A percentile compares a stretch with the other conserved stretches of the same genome.
Evolutionary conservation across 805 yeast genomes (phyloP).

Genomic region (Kurtzmaniella fragi): DNA sequence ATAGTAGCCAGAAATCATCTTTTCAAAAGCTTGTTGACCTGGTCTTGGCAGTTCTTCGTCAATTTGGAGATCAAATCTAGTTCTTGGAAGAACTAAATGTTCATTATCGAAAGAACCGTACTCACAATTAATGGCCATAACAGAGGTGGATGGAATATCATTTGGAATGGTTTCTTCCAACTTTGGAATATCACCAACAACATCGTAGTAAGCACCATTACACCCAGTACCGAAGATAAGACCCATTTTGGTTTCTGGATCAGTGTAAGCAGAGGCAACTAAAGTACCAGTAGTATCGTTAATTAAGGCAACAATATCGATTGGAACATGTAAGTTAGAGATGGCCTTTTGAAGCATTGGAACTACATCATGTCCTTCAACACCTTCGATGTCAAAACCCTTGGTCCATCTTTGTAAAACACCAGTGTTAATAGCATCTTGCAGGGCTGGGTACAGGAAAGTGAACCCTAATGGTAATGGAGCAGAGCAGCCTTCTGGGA

Average conservation of each 20-base stretch:
- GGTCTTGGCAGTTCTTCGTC: conserved; percentile 92
- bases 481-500: conserved; percentile 61
- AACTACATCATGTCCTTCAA: conserved; percentile 92
- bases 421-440: conserved; percentile 79
- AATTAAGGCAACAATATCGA: conserved; percentile 84
- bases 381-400: conserved; percentile 90
- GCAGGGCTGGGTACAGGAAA: conserved; percentile 87
- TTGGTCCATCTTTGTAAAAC: conserved; percentile 94
- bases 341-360: conserved; percentile 83
- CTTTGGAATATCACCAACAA: conserved; percentile 69
- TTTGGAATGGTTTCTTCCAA: conserved; percentile 62
- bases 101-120: conserved; percentile 97
- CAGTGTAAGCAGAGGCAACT: conserved; percentile 91
- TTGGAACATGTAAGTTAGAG: conserved; percentile 60
- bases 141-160: conserved; percentile 59
- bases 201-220: conserved; percentile 93
- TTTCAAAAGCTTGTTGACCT: conserved; percentile 92
- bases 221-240: conserved; percentile 96
- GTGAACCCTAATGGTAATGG: conserved; percentile 88
- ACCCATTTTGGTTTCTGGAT: conserved; percentile 87
- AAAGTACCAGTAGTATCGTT: conserved; percentile 97
- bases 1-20: conserved; percentile 96
- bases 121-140: conserved; percentile 97
- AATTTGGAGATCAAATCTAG: conserved; percentile 75
- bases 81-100: conserved; percentile 78